Base-by-base conservation (phyloP, 2,329 filamentous ascomycete genomes). In the Fusarium marasasianum region DNA sequence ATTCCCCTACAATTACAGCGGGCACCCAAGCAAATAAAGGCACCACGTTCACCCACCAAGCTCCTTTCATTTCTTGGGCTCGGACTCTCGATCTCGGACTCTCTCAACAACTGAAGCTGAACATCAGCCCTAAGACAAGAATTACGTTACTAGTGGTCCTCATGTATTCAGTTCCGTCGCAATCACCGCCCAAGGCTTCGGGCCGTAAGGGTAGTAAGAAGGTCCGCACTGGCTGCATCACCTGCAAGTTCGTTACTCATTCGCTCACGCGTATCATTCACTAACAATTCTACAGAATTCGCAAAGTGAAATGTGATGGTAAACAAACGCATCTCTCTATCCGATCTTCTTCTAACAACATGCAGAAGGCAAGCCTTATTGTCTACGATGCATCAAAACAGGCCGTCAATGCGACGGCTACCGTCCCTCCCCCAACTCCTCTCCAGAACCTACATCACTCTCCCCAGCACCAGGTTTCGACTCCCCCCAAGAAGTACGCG, bases 371-470 rank as follows among this genome's bases (percentile, higher is more conserved):
- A 88, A 87, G 63, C 88, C 88, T 3, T 81, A 79, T 44, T 91
- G 89, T 72, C 79, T 84, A 41, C 85, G 87, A 64, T 90, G 88
- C 75, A 84, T 83, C 40, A 87, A 85, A 63, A 89, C 88, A 7
- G 87, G 88, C 18, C 84, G 88, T 59, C 86, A 84, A 72, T 90
- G 88, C 75, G 88, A 90, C 76, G 89, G 89, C 66, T 90, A 91
- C 64, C 75, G 80, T 15, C 69, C 78, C 20, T 74, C 58, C 2
- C 65, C 72, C 8, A 64, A 71, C 29, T 68, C 73, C 17, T 74
- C 71, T 3, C 73, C 74, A 13, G 69, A 73, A 15, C 69, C 66
- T 33, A 63, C 64, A 43, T 48, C 54, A 20, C 35, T 72, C 17
- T 78, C 61, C 33, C 67, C 74, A 26, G 35, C 69, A 14, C 71